Conservation (phyloP, 2,329 filamentous ascomycete genomes). For the Fusarium begoniae region DNA sequence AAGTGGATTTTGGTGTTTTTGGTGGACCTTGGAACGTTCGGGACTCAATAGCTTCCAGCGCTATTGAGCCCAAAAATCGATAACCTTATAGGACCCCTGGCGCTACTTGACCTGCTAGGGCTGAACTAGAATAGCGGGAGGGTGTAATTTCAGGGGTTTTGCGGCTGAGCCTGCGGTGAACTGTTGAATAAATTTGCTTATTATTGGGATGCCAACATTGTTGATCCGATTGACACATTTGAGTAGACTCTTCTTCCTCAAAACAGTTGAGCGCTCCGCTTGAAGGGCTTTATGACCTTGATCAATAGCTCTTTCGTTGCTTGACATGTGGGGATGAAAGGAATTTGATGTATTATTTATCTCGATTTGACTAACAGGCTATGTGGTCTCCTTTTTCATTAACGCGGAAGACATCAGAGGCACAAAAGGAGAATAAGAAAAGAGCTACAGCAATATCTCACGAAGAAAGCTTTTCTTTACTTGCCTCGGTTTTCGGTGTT, state of each 20-base stretch:
- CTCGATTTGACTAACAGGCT: too few species aligned
- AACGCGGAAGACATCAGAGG: neutral
- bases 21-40: neutral
- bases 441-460: neutral
- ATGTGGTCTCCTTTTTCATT: neutral
- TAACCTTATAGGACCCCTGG: neutral
- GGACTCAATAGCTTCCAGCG: neutral
- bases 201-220: neutral
- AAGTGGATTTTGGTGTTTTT: neutral
- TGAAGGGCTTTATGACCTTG: fast-evolving
- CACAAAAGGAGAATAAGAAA: too few species aligned
- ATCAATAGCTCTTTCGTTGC: fast-evolving
- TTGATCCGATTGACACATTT: neutral
- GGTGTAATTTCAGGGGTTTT: neutral
- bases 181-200: neutral
- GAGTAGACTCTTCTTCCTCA: too few species aligned
- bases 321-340: neutral
- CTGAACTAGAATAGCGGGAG: neutral
- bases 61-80: neutral
- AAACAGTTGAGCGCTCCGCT: fast-evolving
- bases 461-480: neutral
- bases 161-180: neutral
- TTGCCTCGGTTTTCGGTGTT: neutral
- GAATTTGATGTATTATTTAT: too few species aligned
- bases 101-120: neutral